Evolutionary conservation across 1,139 yeast genomes (phyloP).

Genomic region (Magnusiomyces magnusii): DNA sequence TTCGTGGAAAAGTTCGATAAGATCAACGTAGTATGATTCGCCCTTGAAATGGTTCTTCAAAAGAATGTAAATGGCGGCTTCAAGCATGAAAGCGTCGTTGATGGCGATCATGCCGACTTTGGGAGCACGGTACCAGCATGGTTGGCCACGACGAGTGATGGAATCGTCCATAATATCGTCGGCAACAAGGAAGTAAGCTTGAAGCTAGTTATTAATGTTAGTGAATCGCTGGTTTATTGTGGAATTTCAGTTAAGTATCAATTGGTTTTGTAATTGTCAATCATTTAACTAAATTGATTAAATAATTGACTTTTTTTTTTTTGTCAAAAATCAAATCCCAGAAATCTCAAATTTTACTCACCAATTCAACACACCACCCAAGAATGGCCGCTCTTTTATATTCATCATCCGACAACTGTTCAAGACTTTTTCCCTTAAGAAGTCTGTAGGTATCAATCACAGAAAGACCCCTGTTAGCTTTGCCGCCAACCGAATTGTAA

Average conservation of each 20-base stretch:
- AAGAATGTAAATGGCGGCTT: constrained; percentile 84
- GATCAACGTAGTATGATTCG: constrained; percentile 79
- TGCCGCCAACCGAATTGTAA: constrained; percentile 95
- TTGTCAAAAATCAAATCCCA: not conserved
- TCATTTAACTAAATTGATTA: not conserved
- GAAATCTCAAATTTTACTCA: not conserved
- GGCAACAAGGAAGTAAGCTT: constrained; percentile 94
- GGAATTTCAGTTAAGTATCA: too few species aligned
- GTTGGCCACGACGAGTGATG: constrained; percentile 96
- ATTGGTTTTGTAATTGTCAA: not conserved
- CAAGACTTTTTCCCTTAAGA: constrained; percentile 52
- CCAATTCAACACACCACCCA: constrained; percentile 92
- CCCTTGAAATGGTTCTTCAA: constrained; percentile 81
- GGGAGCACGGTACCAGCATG: constrained; percentile 87
- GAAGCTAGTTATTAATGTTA: too few species aligned
- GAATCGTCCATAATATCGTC: constrained; percentile 99
- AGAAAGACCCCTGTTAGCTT: constrained; percentile 91
- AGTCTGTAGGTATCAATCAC: constrained; percentile 89
- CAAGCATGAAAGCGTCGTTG: constrained; percentile 95
- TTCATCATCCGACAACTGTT: constrained; percentile 57
- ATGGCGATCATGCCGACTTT: constrained; percentile 90
- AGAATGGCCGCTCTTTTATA: constrained; percentile 80
- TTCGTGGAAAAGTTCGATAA: constrained; percentile 74
- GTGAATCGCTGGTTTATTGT: too few species aligned
- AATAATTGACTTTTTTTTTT: too few species aligned